A percentile compares a stretch with the other conserved stretches of the same genome.
Evolutionary conservation across 2,329 filamentous ascomycete species (phyloP).

Genomic region (Arthrocladium fulminans): DNA sequence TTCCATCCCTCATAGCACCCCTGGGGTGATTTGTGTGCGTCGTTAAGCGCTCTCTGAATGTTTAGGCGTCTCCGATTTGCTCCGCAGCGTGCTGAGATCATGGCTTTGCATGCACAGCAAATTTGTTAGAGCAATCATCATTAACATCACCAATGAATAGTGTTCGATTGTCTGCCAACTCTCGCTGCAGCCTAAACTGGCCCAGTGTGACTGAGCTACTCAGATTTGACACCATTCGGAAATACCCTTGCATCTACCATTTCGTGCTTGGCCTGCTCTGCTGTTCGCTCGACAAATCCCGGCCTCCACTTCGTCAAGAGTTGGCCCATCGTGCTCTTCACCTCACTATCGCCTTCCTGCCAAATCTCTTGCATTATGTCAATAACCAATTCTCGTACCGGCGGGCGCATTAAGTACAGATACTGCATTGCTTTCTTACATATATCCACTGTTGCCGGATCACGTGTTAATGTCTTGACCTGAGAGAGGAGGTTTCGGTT

Average conservation of each 20-base stretch:
- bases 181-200: too few relatives aligned
- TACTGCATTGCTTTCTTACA: conserved; percentile 52
- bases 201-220: too few relatives aligned
- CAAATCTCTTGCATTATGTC: conserved; percentile 53
- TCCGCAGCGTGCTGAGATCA: too few relatives aligned
- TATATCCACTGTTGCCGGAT: conserved; percentile 54
- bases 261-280: conserved; percentile 15
- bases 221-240: conserved; percentile 4
- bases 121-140: too few relatives aligned
- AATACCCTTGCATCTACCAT: conserved; percentile 1
- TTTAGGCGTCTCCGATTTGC: too few relatives aligned
- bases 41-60: too few relatives aligned
- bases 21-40: too few relatives aligned
- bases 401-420: conserved; percentile 51
- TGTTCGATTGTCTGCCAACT: neutral
- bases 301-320: conserved; percentile 49
- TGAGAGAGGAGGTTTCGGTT: conserved; percentile 62
- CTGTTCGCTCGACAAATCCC: conserved; percentile 18
- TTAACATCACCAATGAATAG: too few relatives aligned
- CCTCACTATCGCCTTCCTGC: conserved; percentile 42
- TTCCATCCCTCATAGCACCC: too few relatives aligned
- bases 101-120: too few relatives aligned
- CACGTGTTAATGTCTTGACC: conserved; percentile 55
- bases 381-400: conserved; percentile 48
- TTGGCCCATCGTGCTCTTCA: conserved; percentile 42